These are phyloP conservation scores for Apiotrichum gamsii DNA, from an alignment of 1,284 basidiomycete species.

Conservation along the genomic window DNA sequence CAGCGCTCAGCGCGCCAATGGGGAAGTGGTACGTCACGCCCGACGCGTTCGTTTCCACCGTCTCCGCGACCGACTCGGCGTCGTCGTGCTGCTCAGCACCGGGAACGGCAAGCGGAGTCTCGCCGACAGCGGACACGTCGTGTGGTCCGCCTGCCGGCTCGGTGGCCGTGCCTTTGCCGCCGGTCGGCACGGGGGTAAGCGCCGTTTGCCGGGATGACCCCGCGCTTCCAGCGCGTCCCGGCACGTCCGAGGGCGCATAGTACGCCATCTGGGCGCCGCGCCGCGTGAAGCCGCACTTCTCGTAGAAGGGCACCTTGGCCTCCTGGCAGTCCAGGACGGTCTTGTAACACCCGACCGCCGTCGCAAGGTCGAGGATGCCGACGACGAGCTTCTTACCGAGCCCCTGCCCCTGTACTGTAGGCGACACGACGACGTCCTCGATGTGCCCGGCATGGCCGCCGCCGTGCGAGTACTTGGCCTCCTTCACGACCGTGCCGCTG, in stretches of 20 bases:
- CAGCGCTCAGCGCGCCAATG: slow-evolving; percentile 1
- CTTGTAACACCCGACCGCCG: slow-evolving; percentile 80
- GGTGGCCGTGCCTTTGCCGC: neutral
- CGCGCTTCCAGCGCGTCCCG: neutral
- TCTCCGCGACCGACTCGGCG: slow-evolving; percentile 7
- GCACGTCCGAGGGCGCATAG: slow-evolving; percentile 14
- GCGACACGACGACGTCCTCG: slow-evolving; percentile 92
- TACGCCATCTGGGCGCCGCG: slow-evolving; percentile 32
- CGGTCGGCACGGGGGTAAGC: neutral
- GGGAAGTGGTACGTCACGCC: slow-evolving; percentile 29
- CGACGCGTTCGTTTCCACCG: slow-evolving; percentile 8
- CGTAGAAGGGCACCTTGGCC: slow-evolving; percentile 86
- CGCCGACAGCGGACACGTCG: neutral
- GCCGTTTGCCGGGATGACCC: neutral
- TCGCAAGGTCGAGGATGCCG: slow-evolving; percentile 70
- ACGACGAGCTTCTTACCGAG: slow-evolving; percentile 78
- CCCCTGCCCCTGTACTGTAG: slow-evolving; percentile 79
- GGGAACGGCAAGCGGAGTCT: neutral
- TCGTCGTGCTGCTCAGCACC: neutral
- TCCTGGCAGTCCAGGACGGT: slow-evolving; percentile 91
- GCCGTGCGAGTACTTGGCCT: slow-evolving; percentile 84
- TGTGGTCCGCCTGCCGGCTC: neutral
- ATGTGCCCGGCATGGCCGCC: slow-evolving; percentile 85
- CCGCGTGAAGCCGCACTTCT: slow-evolving; percentile 69
- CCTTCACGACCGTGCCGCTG: slow-evolving; percentile 76